A percentile compares a stretch with the other conserved stretches of the same genome.
Conservation (phyloP, 2,329 filamentous ascomycete genomes). For the Ceratocystis eucalypticola region DNA sequence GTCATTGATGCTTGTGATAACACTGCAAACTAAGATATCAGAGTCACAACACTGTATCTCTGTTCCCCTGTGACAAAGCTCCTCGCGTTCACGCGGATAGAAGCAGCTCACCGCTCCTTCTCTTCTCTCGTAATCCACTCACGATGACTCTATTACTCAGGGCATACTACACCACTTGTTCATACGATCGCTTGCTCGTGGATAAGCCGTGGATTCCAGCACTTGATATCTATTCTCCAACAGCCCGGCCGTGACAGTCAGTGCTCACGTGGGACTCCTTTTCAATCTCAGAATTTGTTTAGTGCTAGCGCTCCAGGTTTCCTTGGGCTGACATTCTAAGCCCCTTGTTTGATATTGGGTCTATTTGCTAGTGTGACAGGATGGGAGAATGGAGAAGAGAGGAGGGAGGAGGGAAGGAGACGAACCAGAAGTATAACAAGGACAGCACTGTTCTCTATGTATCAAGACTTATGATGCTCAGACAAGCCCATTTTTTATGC, state of each 20-base stretch:
- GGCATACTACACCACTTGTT: neutral
- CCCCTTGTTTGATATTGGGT: neutral
- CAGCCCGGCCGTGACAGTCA: neutral
- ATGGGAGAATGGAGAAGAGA: neutral
- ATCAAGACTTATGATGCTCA: neutral
- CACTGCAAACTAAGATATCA: no score
- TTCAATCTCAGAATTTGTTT: neutral
- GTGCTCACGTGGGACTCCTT: neutral
- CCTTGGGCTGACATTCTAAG: neutral
- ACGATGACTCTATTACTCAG: neutral
- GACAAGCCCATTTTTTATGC: neutral
- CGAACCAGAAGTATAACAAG: neutral
- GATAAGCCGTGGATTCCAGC: neutral
- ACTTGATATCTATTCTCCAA: neutral
- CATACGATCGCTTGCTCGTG: neutral
- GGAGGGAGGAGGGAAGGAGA: neutral
- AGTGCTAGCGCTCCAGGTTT: neutral
- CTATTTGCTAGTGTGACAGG: neutral
- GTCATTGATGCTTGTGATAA: no score
- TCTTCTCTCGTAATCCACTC: neutral
- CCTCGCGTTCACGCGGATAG: neutral
- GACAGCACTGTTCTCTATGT: neutral
- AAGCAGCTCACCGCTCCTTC: neutral
- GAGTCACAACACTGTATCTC: neutral
- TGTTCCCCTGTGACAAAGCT: neutral